Evolutionary conservation across 768 basidiomycete genomes (phyloP).

Genomic region (Chalciporus piperatus): DNA sequence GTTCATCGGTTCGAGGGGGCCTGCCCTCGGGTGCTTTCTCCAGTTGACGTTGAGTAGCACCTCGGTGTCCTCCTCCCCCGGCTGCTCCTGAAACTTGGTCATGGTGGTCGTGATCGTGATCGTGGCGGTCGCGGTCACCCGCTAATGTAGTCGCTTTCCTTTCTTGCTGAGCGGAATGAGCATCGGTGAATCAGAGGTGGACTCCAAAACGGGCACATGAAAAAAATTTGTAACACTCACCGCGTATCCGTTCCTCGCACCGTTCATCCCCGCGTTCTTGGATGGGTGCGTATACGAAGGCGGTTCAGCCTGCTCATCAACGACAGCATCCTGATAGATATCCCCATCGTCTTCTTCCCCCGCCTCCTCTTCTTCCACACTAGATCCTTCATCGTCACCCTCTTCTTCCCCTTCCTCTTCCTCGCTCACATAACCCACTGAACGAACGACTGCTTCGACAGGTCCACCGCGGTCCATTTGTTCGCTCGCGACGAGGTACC

Average conservation of each 20-base stretch:
- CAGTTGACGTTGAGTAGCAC: constrained; percentile 58
- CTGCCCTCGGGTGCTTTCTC: constrained; percentile 73
- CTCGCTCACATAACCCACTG: constrained; percentile 85
- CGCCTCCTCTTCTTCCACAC: constrained; percentile 39
- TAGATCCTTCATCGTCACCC: constrained; percentile 58
- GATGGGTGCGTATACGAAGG: constrained; percentile 59
- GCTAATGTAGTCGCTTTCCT: constrained; percentile 35
- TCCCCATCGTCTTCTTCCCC: constrained; percentile 51
- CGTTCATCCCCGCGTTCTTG: constrained; percentile 39
- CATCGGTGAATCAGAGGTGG: constrained; percentile 2
- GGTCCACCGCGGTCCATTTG: constrained; percentile 90
- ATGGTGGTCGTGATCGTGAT: constrained; percentile 1
- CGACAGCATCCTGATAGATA: constrained; percentile 38
- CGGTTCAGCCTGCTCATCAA: constrained; percentile 45
- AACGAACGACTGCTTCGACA: constrained; percentile 86
- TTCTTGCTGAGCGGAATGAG: constrained; percentile 38
- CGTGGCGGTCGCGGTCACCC: neutral
- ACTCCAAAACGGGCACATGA: neutral
- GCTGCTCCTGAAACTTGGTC: neutral
- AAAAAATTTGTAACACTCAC: constrained; percentile 44
- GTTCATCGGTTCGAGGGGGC: constrained; percentile 27
- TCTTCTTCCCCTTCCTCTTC: constrained; percentile 66
- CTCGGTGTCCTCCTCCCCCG: constrained; percentile 28
- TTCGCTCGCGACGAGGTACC: constrained; percentile 93
- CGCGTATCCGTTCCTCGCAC: constrained; percentile 52